A percentile compares a stretch with the other conserved stretches of the same genome.
Evolutionary conservation across 495 filamentous ascomycete species (phyloP).

Genomic region (Penicillium canariense): DNA sequence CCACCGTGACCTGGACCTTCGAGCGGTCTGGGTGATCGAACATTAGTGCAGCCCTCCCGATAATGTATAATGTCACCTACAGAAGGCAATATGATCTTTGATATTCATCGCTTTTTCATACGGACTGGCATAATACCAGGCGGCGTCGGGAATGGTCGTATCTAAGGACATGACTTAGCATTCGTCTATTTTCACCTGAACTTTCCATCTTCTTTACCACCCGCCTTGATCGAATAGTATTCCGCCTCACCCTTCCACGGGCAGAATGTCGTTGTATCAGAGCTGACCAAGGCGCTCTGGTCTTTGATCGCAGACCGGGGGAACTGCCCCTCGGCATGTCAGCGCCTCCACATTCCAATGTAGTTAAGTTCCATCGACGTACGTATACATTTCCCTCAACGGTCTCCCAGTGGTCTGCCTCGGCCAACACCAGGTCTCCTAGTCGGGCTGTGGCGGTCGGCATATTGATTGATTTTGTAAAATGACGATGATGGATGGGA

Average conservation of each 20-base stretch:
- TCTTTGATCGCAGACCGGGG: constrained; percentile 38
- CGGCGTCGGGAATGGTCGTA: constrained; percentile 55
- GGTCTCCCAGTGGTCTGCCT: constrained; percentile 58
- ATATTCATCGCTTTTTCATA: constrained; percentile 56
- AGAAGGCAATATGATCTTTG: constrained; percentile 66
- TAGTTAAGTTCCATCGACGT: constrained; percentile 15
- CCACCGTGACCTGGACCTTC: constrained; percentile 15
- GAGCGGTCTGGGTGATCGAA: constrained; percentile 9
- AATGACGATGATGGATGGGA: neutral
- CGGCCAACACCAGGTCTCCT: constrained; percentile 57
- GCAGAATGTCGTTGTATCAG: constrained; percentile 55
- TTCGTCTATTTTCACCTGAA: constrained; percentile 20
- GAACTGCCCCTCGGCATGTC: no score
- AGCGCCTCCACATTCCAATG: no score
- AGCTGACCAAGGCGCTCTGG: constrained; percentile 44
- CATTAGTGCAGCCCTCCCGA: neutral
- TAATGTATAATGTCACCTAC: constrained; percentile 37
- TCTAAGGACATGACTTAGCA: constrained; percentile 27
- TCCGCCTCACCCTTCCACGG: constrained; percentile 69
- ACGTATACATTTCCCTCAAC: constrained; percentile 77
- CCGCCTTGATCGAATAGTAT: constrained; percentile 63
- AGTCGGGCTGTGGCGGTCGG: constrained; percentile 57
- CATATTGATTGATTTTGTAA: constrained; percentile 23
- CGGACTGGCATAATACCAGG: constrained; percentile 65
- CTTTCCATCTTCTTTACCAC: constrained; percentile 29